phyloP scores from a whole-genome alignment of 768 basidiomycete species.

The Lyophyllum shimeji region DNA sequence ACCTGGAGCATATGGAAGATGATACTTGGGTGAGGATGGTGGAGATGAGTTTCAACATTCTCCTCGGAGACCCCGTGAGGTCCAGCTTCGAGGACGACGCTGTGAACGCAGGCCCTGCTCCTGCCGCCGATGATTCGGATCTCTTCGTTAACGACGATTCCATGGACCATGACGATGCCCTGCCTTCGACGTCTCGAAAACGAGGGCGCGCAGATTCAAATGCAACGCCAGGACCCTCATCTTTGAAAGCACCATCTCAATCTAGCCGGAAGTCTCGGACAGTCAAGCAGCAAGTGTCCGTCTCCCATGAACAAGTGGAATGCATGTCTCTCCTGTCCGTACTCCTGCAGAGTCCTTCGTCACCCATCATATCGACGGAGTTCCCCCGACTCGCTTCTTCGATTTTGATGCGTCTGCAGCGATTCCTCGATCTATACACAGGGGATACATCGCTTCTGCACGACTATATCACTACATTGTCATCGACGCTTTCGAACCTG shows the following conservation, averaged over 20 bases:
- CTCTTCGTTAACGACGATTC: conserved; percentile 30
- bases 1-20: conserved; percentile 73
- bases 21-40: conserved; percentile 67
- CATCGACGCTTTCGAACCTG: conserved; percentile 70
- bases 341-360: conserved; percentile 55
- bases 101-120: conserved; percentile 28
- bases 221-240: conserved; percentile 19
- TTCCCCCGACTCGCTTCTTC: conserved; percentile 41
- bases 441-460: conserved; percentile 78
- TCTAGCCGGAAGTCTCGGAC: conserved; percentile 20
- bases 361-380: conserved; percentile 53
- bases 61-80: conserved; percentile 60
- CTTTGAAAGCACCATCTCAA: conserved; percentile 17
- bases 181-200: conserved; percentile 32
- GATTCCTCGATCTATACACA: conserved; percentile 66
- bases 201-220: conserved; percentile 29
- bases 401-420: conserved; percentile 49
- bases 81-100: conserved; percentile 29
- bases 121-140: conserved; percentile 34
- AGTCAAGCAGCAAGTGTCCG: conserved; percentile 21
- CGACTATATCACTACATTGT: conserved; percentile 69
- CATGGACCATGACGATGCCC: conserved; percentile 24
- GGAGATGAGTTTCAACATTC: conserved; percentile 73
- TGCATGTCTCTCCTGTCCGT: conserved; percentile 63
- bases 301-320: conserved; percentile 67